Base-by-base conservation (phyloP, 2,329 filamentous ascomycete species). In the Triangularia setosa region DNA sequence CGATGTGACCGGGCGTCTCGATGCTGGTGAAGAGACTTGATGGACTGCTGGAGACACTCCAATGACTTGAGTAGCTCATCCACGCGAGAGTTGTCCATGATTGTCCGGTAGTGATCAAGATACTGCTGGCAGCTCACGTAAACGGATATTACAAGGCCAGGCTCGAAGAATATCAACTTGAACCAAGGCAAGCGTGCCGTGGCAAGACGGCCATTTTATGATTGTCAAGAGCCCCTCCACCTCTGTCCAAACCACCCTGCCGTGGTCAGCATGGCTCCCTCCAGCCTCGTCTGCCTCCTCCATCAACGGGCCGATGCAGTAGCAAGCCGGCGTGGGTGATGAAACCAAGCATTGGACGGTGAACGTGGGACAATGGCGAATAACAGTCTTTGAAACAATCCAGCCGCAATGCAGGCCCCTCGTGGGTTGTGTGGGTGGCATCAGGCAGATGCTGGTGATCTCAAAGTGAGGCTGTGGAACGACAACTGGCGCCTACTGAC, bases 11-110 rank as follows among this genome's bases (percentile, higher is more conserved):
- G 59, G 5, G 24, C 18, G 4, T 69, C 69, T 52, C 67, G 62
- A 21, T 68, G 58, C 11, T 67, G 64, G 12, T 67, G 65, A 7
- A 72, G 67, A 30, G 62, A 64, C 24, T 64, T 68, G 57, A 72
- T 61, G 58, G 70, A 72, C 24, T 69, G 63, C 18, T 70, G 68
- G 25, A 68, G 64, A 11, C 62, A 62, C 21, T 71, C 66, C 3
- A 67, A 61, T 14, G 64, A 60, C 21, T 61, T 68, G 27, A 69
- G 44, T 8, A 70, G 48, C 11, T 72, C 70, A 2, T 72, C 69
- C 6, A 62, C 9, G n/a, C 62, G 60, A 28, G 61, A 27, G 44
- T 40, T 55, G 53, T 23, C 65, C 63, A 65, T 68, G 24, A n/a
- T 7, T 60, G 23, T n/a, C 24, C n/a, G 7, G 4, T 27, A 27